Evolutionary conservation across 495 filamentous ascomycete species (phyloP), one percentile per base, ranked within the genome.

Genomic region (Trichocladium uniseriatum): DNA sequence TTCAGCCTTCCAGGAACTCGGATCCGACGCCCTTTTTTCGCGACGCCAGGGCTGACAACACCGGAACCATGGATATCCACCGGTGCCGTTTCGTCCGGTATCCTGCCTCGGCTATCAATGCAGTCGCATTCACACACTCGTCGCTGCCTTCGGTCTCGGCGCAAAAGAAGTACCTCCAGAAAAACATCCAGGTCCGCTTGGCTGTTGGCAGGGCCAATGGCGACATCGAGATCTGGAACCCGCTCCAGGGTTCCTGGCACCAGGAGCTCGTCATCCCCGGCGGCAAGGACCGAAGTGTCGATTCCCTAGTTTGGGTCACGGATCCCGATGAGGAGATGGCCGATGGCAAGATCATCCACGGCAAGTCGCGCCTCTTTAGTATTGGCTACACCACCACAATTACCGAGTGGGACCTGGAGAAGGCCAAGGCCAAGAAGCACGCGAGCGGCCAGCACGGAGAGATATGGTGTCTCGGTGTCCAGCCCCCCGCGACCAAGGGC

Each of bases 201-300:
- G 94, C 92, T 11, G 77, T 99, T 56, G 92, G 92, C 43, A 83
- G 92, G 53, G 83, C 88, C 38, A 96, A 96, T 64, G 92, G 92
- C 58, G 87, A 95, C 59, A 92, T 99, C 56, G 92, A 97, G 69
- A 89, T 99, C 51, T 99, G 94, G 94, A 95, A 95, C 64, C 92
- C 94, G 6, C 66, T 84, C 50, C 78, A 78, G 52, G 89, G 90
- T 13, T 68, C 76, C 39, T 99, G 92, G 92, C 76, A 86, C 57
- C 92, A 96, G 57, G 92, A 99, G 69, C 82, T 80, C 13, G 80
- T 86, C 32, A 79, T 96, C 8, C 77, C 76, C 32, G 92, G 92
- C 51, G 92, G 90, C 43, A 82, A 86, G 48, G 87, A 88, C 56
- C 73, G 89, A 42, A 89, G 86, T 49, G 85, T 94, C 47, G 92